A percentile compares a stretch with the other conserved stretches of the same genome.
Evolutionary conservation across 179 eudicot genomes (phyloP).

Genomic region (Heliamphora ciliata): DNA sequence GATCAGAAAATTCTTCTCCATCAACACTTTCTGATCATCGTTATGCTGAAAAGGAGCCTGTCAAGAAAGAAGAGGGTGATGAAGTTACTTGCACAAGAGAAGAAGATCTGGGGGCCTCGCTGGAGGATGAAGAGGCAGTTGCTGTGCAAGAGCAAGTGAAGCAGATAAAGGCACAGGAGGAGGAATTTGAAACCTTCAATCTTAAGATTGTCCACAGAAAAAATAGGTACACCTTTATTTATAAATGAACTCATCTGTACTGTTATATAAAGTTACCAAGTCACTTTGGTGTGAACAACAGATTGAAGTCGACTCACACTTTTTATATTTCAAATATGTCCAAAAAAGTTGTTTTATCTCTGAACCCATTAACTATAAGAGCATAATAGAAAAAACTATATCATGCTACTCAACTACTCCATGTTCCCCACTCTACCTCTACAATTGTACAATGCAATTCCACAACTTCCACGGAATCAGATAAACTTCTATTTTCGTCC

Average conservation of each 20-base stretch:
- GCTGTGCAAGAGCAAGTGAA: conserved; percentile 99
- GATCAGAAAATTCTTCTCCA: conserved; percentile 68
- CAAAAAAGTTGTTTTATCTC: no score
- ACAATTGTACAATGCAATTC: no score
- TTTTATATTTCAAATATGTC: no score
- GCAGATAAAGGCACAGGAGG: conserved; percentile 96
- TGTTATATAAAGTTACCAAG: neutral
- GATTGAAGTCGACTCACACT: no score
- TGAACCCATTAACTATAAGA: no score
- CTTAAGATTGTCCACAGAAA: conserved; percentile 88
- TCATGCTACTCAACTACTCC: no score
- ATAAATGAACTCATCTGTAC: neutral
- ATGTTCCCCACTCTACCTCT: no score
- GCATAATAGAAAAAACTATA: no score
- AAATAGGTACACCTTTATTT: conserved; percentile 50
- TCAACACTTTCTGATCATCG: conserved; percentile 70
- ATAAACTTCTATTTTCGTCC: no score
- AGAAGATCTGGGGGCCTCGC: conserved; percentile 59
- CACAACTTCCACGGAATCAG: no score
- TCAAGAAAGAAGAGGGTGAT: conserved; percentile 48
- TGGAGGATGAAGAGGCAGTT: conserved; percentile 97
- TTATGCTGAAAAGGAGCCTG: conserved; percentile 49
- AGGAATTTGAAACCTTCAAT: conserved; percentile 91
- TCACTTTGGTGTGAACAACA: no score
- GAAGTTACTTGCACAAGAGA: conserved; percentile 39